Evolutionary conservation across 305 asterid genomes (phyloP), one percentile per base, ranked within the genome.

Genomic region (Lippia alba): DNA sequence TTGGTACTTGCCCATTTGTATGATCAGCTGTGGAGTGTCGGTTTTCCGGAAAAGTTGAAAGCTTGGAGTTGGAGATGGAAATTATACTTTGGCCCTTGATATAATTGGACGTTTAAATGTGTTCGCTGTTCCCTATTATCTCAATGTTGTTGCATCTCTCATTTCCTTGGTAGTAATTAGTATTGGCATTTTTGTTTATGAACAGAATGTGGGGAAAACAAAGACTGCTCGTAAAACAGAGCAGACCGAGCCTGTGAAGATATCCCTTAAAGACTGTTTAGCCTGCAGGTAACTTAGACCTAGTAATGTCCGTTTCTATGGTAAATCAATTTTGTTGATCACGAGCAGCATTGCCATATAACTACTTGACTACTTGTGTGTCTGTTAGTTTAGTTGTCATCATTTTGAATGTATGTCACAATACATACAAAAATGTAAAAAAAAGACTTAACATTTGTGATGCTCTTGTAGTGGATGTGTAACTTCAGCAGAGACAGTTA

Each of bases 401-500:
- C 39, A 50, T 63, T 67, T 1, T 36, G 56, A 36, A 39, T 4
- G 6, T 46, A 34, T 16, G 46, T 15, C 6, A 6, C 54, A 39
- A 12, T 64, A 56, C 24, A 12, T 1, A 8, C 11, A 32, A 12
- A 55, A 12, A 1, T 2, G 41, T 39, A 12, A 32, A 17, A 66
- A 17, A 66, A 55, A 48, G 45, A 66, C 80, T 76, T 76, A 55
- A 77, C 55, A 34, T n/a, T 74, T 55, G 46, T 66, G 54, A 53
- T 79, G 53, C 79, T 74, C 74, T 49, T 89, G 85, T 91, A 94
- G 99, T 84, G 97, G 97, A 41, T 94, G 99, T 82, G 82, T 94
- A 70, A 94, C 99, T 33, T 91, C 99, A 4, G 99, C 99, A 53
- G 99, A 94, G 86, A 90, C 97, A 0, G 96, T 94, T 67, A 85